Conservation (phyloP, 306 rosid species). For the Alnus rubra region DNA sequence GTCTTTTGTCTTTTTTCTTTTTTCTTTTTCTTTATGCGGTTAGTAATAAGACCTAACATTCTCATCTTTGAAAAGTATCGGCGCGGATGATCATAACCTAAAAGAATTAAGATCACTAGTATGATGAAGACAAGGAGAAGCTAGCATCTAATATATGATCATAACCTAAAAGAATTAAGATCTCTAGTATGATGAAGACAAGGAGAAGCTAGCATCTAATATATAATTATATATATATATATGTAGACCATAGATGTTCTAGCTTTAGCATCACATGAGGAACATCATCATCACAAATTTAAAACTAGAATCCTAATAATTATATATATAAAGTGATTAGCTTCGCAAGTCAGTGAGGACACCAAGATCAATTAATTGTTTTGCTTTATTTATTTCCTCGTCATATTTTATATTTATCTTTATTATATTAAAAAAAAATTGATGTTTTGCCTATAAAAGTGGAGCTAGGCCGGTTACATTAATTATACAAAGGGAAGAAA, state of each 20-base stretch:
- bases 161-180: conserved; percentile 20
- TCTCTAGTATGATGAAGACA: conserved; percentile 3
- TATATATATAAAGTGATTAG: background rate
- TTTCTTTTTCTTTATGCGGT: background rate
- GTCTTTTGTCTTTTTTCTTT: too few relatives aligned
- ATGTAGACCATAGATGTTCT: conserved; percentile 35
- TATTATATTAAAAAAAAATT: too few relatives aligned
- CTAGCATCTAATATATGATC: conserved; percentile 27
- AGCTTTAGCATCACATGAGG: conserved; percentile 19
- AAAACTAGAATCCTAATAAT: background rate
- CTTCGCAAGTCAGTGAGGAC: too few relatives aligned
- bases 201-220: conserved; percentile 30
- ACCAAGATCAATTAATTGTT: too few relatives aligned
- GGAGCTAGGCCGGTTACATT: too few relatives aligned
- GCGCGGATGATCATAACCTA: conserved; percentile 26
- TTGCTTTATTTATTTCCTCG: too few relatives aligned
- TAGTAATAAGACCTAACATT: conserved; percentile 18
- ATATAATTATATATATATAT: too few relatives aligned
- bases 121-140: conserved; percentile 28
- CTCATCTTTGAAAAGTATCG: conserved; percentile 32
- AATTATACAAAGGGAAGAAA: too few relatives aligned
- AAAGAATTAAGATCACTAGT: too few relatives aligned
- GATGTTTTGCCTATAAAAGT: too few relatives aligned
- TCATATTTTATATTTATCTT: too few relatives aligned
- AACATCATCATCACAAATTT: conserved; percentile 4